Base-by-base conservation (phyloP, 2,329 filamentous ascomycete species). In the Cladorrhinum sp. region DNA sequence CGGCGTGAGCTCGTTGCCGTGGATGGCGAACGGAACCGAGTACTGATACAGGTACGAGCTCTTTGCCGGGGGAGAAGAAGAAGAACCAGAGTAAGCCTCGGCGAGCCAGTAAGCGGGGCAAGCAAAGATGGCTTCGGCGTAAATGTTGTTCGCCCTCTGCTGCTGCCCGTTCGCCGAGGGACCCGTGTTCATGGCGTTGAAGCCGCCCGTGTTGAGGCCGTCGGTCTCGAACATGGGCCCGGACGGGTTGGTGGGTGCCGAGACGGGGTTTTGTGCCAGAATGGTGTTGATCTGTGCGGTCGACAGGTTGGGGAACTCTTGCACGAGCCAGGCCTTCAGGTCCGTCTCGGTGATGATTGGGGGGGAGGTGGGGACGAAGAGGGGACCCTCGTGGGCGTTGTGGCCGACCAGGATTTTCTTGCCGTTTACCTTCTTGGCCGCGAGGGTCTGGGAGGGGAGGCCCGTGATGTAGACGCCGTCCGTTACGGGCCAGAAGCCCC, bases 31-130 rank as follows among this genome's bases (percentile, higher is more conserved):
- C 0, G 75, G 71, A 27, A 79, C 74, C 3, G 76, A 78, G 67
- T 77, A 82, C 64, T 83, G 80, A 65, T 81, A 82, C 48, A 78
- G 78, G 72, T 76, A 82, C 3, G 74, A 72, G 27, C 73, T 62
- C 2, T 72, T 70, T 4, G 32, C 10, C 4, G 32, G 32, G 16
- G 7, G 29, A 13, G 29, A 32, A 13, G 59, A 66, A 13, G 64
- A 64, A 9, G 25, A n/a, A 27, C 63, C 50, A 55, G 73, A 67
- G 61, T 76, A 85, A 2, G 79, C 80, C 36, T 78, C 73, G 1
- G 78, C 77, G 58, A 85, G 71, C 82, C 81, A 85, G 69, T 85
- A 84, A 0, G 79, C 77, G 0, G 82, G 79, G 67, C 84, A 86
- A 49, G 80, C 74, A 62, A 85, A 85, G 1, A 80, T 81, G 1